phyloP scores from a whole-genome alignment of 768 basidiomycete genomes.

The Xerocomellus chrysenteron region DNA sequence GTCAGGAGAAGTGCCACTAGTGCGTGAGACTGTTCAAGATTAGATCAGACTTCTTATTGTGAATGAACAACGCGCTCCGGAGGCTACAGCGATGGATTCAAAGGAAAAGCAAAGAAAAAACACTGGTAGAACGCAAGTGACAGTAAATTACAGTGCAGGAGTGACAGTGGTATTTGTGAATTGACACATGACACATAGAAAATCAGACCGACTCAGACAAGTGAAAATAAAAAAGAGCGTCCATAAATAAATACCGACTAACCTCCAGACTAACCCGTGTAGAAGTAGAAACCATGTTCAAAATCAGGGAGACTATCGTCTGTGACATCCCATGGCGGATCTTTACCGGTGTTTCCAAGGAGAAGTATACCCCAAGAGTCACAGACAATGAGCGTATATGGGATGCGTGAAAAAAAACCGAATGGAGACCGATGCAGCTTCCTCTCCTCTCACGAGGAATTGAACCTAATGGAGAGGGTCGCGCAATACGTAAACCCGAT shows the following conservation, averaged over 20 bases:
- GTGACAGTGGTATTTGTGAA: not conserved
- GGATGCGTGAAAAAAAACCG: not conserved
- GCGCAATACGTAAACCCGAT: not conserved
- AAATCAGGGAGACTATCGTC: not conserved
- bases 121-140: not conserved
- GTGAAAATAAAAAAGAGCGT: not conserved
- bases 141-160: too few species aligned
- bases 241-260: too few species aligned
- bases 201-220: too few species aligned
- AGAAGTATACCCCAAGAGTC: not conserved
- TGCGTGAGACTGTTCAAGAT: not conserved
- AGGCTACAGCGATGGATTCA: not conserved
- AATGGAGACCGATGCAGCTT: not conserved
- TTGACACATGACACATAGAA: too few species aligned
- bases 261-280: too few species aligned
- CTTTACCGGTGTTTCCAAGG: not conserved
- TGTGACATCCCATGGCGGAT: slow-evolving; percentile 1
- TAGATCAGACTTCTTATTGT: too few species aligned
- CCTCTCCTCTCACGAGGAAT: not conserved
- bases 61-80: too few species aligned
- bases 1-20: not conserved
- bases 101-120: not conserved
- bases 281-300: too few species aligned
- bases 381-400: not conserved
- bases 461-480: not conserved